Percentiles rank a stretch among this genome's conserved stretches.
These are phyloP conservation scores for Phylloporus scabripes DNA, from an alignment of 768 basidiomycete genomes.

Conservation along the genomic window DNA sequence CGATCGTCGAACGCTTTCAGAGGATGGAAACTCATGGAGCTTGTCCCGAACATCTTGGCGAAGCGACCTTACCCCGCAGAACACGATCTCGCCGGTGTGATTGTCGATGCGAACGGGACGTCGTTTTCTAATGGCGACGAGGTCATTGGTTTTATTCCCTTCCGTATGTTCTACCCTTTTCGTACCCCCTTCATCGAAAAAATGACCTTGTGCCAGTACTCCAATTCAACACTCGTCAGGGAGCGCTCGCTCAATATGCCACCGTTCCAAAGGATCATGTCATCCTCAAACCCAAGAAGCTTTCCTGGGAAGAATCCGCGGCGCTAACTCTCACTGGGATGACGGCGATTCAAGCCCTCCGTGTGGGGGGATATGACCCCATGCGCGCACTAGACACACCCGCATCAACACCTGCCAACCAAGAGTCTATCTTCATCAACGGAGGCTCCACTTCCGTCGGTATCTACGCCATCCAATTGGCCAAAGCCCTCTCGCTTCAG, in stretches of 20 bases:
- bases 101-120: constrained; percentile 51
- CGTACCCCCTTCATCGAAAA: not conserved
- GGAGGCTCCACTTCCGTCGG: constrained; percentile 70
- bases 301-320: constrained; percentile 54
- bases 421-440: constrained; percentile 60
- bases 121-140: constrained; percentile 54
- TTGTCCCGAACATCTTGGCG: constrained; percentile 42
- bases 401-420: not conserved
- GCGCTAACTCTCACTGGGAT: constrained; percentile 53
- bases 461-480: constrained; percentile 64
- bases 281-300: constrained; percentile 36
- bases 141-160: constrained; percentile 53
- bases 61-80: constrained; percentile 51
- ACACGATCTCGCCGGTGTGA: constrained; percentile 56
- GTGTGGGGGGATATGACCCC: constrained; percentile 45
- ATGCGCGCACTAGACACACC: not conserved
- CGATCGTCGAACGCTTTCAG: constrained; percentile 29
- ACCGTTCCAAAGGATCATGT: constrained; percentile 43
- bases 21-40: constrained; percentile 53
- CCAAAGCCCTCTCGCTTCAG: constrained; percentile 55
- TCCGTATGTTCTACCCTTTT: constrained; percentile 23
- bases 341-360: constrained; percentile 56
- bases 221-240: constrained; percentile 39
- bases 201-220: constrained; percentile 14
- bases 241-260: constrained; percentile 55